Conservation (phyloP, 208 protist species). For the Leishmania gerbilli region DNA sequence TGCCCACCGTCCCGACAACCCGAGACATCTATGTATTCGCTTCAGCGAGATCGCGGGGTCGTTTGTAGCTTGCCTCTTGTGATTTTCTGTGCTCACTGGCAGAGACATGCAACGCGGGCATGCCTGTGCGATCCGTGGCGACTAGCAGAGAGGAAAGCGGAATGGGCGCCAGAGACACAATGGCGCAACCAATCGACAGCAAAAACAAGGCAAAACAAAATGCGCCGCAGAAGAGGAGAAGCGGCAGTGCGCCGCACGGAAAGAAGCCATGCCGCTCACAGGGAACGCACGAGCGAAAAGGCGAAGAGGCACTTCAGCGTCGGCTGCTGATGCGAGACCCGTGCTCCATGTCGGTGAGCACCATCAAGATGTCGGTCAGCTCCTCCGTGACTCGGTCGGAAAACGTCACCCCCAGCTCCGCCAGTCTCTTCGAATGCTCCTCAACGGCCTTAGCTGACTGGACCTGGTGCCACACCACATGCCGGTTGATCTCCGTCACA, state of each 20-base stretch:
- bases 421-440: constrained; percentile 37
- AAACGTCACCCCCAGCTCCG: constrained; percentile 38
- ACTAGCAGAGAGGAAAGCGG: background rate
- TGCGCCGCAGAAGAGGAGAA: background rate
- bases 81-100: background rate
- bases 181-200: background rate
- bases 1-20: background rate
- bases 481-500: constrained; percentile 47
- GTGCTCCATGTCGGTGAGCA: constrained; percentile 48
- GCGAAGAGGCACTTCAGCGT: background rate
- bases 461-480: constrained; percentile 56
- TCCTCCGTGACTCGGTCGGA: constrained; percentile 41
- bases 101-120: background rate
- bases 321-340: constrained; percentile 11
- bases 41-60: background rate
- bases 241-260: too few species aligned
- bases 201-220: background rate
- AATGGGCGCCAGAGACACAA: background rate
- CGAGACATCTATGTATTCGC: background rate
- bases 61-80: background rate
- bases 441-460: constrained; percentile 33
- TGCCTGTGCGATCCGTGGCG: background rate
- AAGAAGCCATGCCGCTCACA: background rate
- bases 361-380: constrained; percentile 61
- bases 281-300: background rate